Percentiles rank a stretch among this genome's conserved stretches.
Evolutionary conservation across 1,284 basidiomycete genomes (phyloP).

Genomic region (Cystobasidium pallidum): DNA sequence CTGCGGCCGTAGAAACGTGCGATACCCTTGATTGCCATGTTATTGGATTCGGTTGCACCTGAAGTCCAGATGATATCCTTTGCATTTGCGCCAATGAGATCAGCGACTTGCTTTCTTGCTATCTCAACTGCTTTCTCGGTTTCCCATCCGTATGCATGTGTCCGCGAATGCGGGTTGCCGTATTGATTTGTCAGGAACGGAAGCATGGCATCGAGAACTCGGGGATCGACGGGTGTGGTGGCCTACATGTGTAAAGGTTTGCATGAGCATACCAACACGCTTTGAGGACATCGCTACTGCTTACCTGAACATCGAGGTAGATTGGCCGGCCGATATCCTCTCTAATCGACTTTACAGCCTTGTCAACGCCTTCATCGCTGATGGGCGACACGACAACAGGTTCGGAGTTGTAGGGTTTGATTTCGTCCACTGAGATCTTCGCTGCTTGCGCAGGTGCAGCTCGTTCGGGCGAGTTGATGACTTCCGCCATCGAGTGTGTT

Average conservation of each 20-base stretch:
- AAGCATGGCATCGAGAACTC: constrained; percentile 96
- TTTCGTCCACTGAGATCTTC: constrained; percentile 40
- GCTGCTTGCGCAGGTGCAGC: constrained; percentile 2
- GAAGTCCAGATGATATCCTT: constrained; percentile 99
- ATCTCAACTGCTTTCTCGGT: constrained; percentile 92
- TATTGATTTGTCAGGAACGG: constrained; percentile 95
- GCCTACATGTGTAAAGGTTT: constrained; percentile 64
- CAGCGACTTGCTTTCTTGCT: constrained; percentile 86
- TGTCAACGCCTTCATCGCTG: constrained; percentile 36
- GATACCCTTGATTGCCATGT: constrained; percentile 96
- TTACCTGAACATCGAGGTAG: constrained; percentile 75
- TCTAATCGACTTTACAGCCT: constrained; percentile 33
- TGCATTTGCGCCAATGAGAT: constrained; percentile 86
- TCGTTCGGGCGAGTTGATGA: constrained; percentile 22
- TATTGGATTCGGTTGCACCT: constrained; percentile 97
- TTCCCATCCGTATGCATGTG: constrained; percentile 99
- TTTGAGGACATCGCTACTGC: background rate
- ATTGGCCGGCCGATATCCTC: constrained; percentile 67
- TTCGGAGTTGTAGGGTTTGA: constrained; percentile 40
- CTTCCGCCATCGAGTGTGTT: constrained; percentile 23
- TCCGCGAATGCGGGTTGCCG: constrained; percentile 97
- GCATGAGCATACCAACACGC: background rate
- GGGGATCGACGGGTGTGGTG: constrained; percentile 95
- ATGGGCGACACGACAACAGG: constrained; percentile 45
- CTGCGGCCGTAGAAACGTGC: constrained; percentile 69